A percentile compares a stretch with the other conserved stretches of the same genome.
These are phyloP conservation scores for Durio zibethinus DNA, from an alignment of 345 rosid species.

Conservation along the genomic window DNA sequence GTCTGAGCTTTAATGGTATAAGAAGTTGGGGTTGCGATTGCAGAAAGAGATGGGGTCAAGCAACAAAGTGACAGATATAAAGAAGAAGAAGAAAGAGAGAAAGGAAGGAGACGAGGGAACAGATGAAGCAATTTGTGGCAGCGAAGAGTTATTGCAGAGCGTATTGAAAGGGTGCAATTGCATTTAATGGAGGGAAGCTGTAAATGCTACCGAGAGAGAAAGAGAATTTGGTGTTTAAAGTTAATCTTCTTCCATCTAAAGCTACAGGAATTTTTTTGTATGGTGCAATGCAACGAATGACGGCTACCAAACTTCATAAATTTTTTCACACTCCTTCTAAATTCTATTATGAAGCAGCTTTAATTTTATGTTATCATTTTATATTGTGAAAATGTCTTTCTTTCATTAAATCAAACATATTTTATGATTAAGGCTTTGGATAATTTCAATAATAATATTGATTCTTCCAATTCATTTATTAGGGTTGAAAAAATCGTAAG, in stretches of 20 bases:
- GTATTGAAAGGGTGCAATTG: slow-evolving; percentile 68
- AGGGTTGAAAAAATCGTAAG: no score
- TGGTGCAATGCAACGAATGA: slow-evolving; percentile 38
- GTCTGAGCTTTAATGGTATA: slow-evolving; percentile 16
- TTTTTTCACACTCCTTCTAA: background rate
- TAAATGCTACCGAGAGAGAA: slow-evolving; percentile 28
- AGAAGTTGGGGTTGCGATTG: slow-evolving; percentile 2
- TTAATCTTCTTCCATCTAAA: background rate
- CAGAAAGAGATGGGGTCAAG: background rate
- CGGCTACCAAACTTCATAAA: slow-evolving; percentile 43
- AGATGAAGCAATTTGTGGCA: slow-evolving; percentile 35
- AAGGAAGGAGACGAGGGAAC: background rate
- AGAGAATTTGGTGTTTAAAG: slow-evolving; percentile 16
- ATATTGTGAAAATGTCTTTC: background rate
- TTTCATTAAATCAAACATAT: background rate
- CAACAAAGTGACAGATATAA: background rate
- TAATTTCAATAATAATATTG: background rate
- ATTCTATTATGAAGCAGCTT: background rate
- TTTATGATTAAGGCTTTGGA: background rate
- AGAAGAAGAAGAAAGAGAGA: background rate
- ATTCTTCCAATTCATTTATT: no score
- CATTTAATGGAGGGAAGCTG: slow-evolving; percentile 65
- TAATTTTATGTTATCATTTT: background rate
- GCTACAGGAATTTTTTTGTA: background rate
- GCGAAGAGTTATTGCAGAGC: slow-evolving; percentile 66